Conservation (phyloP, 169 alveolate species). For the Plasmodium adleri region DNA sequence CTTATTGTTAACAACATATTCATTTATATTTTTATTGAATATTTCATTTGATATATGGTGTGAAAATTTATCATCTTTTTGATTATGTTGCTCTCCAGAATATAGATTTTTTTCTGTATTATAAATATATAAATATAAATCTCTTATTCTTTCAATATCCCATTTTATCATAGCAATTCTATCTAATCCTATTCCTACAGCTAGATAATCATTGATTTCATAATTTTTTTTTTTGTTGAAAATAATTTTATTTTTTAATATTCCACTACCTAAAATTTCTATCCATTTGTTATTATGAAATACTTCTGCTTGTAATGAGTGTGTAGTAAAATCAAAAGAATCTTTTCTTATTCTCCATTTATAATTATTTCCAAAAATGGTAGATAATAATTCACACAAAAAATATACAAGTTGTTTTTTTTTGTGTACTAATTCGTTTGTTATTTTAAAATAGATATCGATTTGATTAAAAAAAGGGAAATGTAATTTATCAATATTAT, state of each 20-base stretch:
- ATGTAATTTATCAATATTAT: constrained; percentile 64
- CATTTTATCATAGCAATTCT: constrained; percentile 65
- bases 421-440: constrained; percentile 24
- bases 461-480: constrained; percentile 74
- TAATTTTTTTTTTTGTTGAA: constrained; percentile 38
- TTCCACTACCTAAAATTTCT: constrained; percentile 76
- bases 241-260: constrained; percentile 57
- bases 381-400: constrained; percentile 22
- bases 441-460: constrained; percentile 69
- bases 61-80: constrained; percentile 6
- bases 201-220: constrained; percentile 72
- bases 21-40: background rate
- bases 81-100: background rate
- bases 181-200: constrained; percentile 69
- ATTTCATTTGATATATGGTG: too few species aligned
- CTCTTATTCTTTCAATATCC: constrained; percentile 50
- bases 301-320: constrained; percentile 71
- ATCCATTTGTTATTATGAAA: constrained; percentile 73
- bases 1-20: background rate
- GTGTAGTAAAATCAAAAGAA: constrained; percentile 57
- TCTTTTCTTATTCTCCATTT: constrained; percentile 64
- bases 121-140: constrained; percentile 60
- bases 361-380: constrained; percentile 16
- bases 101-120: constrained; percentile 22
- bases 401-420: constrained; percentile 48